These are phyloP conservation scores for Ascochyta koolunga DNA, from an alignment of 2,329 filamentous ascomycete species.

Conservation along the genomic window DNA sequence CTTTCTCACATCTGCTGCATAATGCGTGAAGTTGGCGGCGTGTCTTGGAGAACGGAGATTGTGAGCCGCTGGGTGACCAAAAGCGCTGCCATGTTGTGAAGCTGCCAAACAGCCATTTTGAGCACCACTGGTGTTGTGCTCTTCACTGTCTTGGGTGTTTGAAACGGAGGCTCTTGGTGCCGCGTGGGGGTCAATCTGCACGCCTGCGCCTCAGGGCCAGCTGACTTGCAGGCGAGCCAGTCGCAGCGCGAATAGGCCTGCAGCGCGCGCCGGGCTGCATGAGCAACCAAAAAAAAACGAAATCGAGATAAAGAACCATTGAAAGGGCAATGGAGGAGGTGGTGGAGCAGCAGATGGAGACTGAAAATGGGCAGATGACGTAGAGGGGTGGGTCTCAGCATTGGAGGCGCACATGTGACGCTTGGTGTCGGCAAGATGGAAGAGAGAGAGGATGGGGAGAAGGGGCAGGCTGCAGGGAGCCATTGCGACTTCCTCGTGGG, in stretches of 20 bases:
- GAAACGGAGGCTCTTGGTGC: constrained; percentile 1
- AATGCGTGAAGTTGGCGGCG: constrained; percentile 1
- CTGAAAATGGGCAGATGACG: constrained; percentile 8
- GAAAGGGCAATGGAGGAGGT: constrained; percentile 11
- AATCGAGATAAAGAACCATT: constrained; percentile 19
- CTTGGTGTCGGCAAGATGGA: not conserved
- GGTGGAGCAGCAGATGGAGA: constrained; percentile 5
- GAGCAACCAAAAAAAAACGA: constrained; percentile 21
- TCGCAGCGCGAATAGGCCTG: constrained; percentile 13
- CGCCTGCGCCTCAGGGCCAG: constrained; percentile 7
- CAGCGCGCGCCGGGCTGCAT: constrained; percentile 7
- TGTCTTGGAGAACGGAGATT: constrained; percentile 10
- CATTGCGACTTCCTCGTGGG: not conserved
- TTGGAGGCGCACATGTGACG: constrained; percentile 3
- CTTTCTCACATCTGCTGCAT: not conserved
- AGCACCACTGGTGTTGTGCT: no score
- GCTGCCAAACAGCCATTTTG: not conserved
- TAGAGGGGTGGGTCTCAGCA: constrained; percentile 4
- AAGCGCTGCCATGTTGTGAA: not conserved
- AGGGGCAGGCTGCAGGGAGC: not conserved
- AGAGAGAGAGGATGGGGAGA: not conserved
- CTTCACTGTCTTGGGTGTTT: not conserved
- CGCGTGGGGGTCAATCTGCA: constrained; percentile 11
- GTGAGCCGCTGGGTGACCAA: not conserved
- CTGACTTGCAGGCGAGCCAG: constrained; percentile 27